These are phyloP conservation scores for Naganishia onofrii DNA, from an alignment of 768 basidiomycete genomes.

Conservation along the genomic window DNA sequence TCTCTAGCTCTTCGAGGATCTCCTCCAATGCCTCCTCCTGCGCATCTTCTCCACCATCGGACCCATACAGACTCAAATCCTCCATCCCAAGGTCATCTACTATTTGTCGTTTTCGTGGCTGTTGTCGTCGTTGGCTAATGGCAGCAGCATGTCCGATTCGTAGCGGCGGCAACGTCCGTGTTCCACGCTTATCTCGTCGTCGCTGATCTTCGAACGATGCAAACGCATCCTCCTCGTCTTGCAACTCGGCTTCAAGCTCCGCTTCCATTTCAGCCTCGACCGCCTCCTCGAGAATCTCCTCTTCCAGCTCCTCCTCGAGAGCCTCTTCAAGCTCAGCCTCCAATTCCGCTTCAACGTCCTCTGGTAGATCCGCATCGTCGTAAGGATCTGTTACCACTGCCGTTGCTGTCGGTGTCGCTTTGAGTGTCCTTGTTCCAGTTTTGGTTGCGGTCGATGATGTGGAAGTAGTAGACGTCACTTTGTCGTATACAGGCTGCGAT, in stretches of 20 bases:
- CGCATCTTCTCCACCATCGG: slow-evolving; percentile 1
- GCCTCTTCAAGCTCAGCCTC: slow-evolving; percentile 20
- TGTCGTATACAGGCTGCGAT: background rate
- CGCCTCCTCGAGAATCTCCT: slow-evolving; percentile 15
- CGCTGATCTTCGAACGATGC: slow-evolving; percentile 17
- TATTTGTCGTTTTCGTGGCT: background rate
- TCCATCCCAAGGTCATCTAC: slow-evolving; percentile 14
- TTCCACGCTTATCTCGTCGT: slow-evolving; percentile 12
- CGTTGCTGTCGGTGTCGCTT: background rate
- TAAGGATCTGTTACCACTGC: background rate
- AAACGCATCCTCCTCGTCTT: slow-evolving; percentile 29
- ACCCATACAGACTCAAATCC: background rate
- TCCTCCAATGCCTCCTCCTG: slow-evolving; percentile 20
- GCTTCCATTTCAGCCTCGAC: slow-evolving; percentile 27
- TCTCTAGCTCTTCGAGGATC: slow-evolving; percentile 27
- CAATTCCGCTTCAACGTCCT: background rate
- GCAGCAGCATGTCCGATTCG: background rate
- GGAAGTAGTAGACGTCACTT: slow-evolving; percentile 1
- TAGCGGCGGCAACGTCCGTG: background rate
- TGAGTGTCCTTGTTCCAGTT: background rate
- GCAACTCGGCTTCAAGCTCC: slow-evolving; percentile 20
- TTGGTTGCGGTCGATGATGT: background rate
- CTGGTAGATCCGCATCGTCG: background rate
- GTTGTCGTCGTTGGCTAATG: background rate
- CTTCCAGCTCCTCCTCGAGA: slow-evolving; percentile 13